A percentile compares a stretch with the other conserved stretches of the same genome.
phyloP scores from a whole-genome alignment of 2,329 filamentous ascomycete genomes.

The Neophaeococcomyces aloes region DNA sequence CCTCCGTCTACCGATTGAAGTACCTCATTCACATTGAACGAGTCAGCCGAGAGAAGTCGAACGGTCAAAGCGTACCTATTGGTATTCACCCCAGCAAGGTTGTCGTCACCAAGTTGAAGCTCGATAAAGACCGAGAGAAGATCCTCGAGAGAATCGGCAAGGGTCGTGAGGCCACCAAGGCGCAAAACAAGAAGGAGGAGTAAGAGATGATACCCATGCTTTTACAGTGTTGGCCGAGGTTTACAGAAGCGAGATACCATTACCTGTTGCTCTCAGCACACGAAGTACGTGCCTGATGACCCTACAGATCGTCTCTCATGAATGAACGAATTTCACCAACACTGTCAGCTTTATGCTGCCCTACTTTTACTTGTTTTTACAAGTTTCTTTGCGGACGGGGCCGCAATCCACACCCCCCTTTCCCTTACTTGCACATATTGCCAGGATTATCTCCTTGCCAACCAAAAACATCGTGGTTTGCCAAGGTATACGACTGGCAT shows the following conservation, averaged over 20 bases:
- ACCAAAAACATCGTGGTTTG: slow-evolving; percentile 52
- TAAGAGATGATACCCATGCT: not conserved
- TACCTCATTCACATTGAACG: slow-evolving; percentile 96
- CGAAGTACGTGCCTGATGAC: slow-evolving; percentile 1
- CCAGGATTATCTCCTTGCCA: slow-evolving; percentile 82
- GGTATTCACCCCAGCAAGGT: slow-evolving; percentile 95
- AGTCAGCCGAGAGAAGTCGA: slow-evolving; percentile 92
- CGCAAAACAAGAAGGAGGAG: slow-evolving; percentile 7
- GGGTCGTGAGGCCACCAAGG: slow-evolving; percentile 34
- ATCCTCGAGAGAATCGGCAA: slow-evolving; percentile 39
- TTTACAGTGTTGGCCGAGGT: not conserved
- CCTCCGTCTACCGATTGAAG: slow-evolving; percentile 95
- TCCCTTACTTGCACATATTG: slow-evolving; percentile 33
- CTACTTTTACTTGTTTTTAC: not conserved
- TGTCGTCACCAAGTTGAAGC: slow-evolving; percentile 97
- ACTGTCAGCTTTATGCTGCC: slow-evolving; percentile 8
- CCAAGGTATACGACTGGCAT: slow-evolving; percentile 91
- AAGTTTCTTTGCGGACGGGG: slow-evolving; percentile 7
- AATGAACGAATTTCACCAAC: slow-evolving; percentile 6
- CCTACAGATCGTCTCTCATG: slow-evolving; percentile 4
- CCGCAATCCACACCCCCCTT: slow-evolving; percentile 1
- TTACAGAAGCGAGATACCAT: slow-evolving; percentile 2
- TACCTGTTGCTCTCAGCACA: slow-evolving; percentile 6
- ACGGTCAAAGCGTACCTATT: slow-evolving; percentile 89
- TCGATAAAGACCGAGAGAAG: slow-evolving; percentile 48